Conservation (phyloP, 1,284 basidiomycete species). For the Microbotryum violaceum region DNA sequence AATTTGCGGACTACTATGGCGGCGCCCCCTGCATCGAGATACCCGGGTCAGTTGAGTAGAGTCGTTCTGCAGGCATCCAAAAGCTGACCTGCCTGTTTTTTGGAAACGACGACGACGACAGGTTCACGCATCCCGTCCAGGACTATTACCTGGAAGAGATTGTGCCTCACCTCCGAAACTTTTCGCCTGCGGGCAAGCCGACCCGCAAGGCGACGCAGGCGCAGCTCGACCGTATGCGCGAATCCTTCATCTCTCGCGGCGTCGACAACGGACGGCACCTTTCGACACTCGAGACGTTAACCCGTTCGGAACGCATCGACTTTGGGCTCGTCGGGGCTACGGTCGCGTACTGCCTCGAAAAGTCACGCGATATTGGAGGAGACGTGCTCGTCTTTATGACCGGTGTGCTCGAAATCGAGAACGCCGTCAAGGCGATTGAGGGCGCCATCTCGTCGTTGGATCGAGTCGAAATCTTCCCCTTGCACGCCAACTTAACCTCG, state of each 20-base stretch:
- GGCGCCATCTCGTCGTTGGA: constrained; percentile 33
- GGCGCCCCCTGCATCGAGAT: constrained; percentile 74
- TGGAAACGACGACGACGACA: background rate
- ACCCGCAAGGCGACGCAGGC: constrained; percentile 50
- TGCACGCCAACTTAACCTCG: constrained; percentile 81
- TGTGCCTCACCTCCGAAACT: constrained; percentile 50
- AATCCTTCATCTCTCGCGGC: constrained; percentile 30
- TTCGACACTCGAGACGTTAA: constrained; percentile 54
- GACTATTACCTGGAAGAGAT: constrained; percentile 77
- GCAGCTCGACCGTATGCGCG: constrained; percentile 36
- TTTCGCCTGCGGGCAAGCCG: constrained; percentile 42
- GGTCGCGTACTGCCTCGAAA: constrained; percentile 21
- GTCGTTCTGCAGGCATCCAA: background rate
- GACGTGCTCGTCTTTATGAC: constrained; percentile 79
- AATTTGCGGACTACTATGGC: constrained; percentile 71
- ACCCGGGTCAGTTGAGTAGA: constrained; percentile 49
- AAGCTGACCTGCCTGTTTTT: constrained; percentile 20
- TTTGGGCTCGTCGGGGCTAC: constrained; percentile 56
- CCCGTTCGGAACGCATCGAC: constrained; percentile 61
- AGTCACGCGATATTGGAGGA: constrained; percentile 37
- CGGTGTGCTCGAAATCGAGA: constrained; percentile 78
- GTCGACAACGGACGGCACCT: constrained; percentile 28
- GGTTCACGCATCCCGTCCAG: constrained; percentile 63
- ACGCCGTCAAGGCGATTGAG: constrained; percentile 64
- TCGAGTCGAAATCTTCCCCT: constrained; percentile 60